Base-by-base conservation (phyloP, 208 protist genomes). In the Borovskyia barvae region DNA sequence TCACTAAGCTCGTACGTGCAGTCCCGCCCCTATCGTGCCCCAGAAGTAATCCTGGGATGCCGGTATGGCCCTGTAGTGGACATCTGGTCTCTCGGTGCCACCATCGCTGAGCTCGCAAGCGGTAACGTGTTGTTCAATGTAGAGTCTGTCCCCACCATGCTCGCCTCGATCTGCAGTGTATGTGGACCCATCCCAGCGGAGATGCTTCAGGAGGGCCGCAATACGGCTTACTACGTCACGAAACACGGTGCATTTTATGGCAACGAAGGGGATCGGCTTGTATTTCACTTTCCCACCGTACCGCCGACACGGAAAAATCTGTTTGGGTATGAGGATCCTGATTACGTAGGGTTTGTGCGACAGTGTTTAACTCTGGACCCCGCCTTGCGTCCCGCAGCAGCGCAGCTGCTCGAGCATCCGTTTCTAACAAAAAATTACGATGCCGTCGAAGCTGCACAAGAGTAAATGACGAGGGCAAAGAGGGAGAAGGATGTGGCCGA, bases 101-200 rank as follows among this genome's bases (percentile, higher is more conserved):
- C 95, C 41, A 87, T 95, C 65, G 88, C 96, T 8, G 98, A 99
- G 82, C 90, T 99, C 74, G 85, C 91, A 49, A 89, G 87, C 8
- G 93, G 93, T 2, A 33, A 39, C 30, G 74, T 97, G 19, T 66
- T 97, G n/a, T 96, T 97, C 62, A 74, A 93, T 30, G 91, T 90
- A 45, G 78, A 85, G 33, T 84, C 83, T 2, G 66, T 95, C 32
- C 42, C 79, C 8, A 65, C 77, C 22, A 69, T 90, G 19, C 64
- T 92, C 24, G 82, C 81, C 0, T 77, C 82, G 2, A 85, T 41
- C 75, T 80, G 54, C 62, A 76, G 45, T 76, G 91, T 39, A 54
- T 97, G 48, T 64, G 97, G 37, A 64, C 83, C 40, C 74, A 89
- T 43, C 47, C 72, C 43, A 78, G 77, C 49, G 77, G 91, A 72